A percentile compares a stretch with the other conserved stretches of the same genome.
Conservation (phyloP, 305 asterid species). For the Fraxinus latifolia region DNA sequence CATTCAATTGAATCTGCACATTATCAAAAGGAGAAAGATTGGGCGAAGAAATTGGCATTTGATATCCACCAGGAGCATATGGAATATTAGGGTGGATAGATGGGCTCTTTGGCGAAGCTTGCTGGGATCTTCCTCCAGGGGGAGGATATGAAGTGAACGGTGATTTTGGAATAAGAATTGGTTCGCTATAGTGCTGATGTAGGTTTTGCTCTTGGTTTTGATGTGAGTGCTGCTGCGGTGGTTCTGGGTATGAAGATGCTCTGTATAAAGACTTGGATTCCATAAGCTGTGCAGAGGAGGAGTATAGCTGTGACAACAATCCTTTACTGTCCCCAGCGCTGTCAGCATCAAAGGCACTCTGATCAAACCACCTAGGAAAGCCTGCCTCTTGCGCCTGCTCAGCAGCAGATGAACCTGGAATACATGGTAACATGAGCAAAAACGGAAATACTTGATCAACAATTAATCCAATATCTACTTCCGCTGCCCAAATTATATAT, state of each 20-base stretch:
- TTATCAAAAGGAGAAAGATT: conserved; percentile 54
- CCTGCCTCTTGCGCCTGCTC: conserved; percentile 63
- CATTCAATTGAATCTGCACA: conserved; percentile 50
- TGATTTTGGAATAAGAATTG: conserved; percentile 54
- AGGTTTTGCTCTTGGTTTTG: conserved; percentile 32
- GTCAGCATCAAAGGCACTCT: conserved; percentile 48
- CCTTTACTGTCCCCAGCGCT: conserved; percentile 41
- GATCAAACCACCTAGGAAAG: conserved; percentile 51
- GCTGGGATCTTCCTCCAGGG: conserved; percentile 60
- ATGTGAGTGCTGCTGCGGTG: conserved; percentile 53
- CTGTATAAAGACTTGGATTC: conserved; percentile 61
- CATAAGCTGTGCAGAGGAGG: conserved; percentile 37
- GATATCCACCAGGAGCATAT: conserved; percentile 45
- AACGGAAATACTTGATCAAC: neutral
- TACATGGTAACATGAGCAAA: conserved; percentile 14
- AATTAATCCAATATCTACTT: neutral
- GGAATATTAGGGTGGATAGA: conserved; percentile 39
- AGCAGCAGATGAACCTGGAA: conserved; percentile 74
- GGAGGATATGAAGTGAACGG: conserved; percentile 75
- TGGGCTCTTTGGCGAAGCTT: conserved; percentile 60
- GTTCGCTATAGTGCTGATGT: conserved; percentile 62
- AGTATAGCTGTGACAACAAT: conserved; percentile 60
- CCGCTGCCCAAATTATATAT: neutral
- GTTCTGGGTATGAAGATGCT: conserved; percentile 85
- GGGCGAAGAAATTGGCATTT: conserved; percentile 51